Conservation (phyloP, 2,329 filamentous ascomycete genomes). For the Aspergillus chevalieri region DNA sequence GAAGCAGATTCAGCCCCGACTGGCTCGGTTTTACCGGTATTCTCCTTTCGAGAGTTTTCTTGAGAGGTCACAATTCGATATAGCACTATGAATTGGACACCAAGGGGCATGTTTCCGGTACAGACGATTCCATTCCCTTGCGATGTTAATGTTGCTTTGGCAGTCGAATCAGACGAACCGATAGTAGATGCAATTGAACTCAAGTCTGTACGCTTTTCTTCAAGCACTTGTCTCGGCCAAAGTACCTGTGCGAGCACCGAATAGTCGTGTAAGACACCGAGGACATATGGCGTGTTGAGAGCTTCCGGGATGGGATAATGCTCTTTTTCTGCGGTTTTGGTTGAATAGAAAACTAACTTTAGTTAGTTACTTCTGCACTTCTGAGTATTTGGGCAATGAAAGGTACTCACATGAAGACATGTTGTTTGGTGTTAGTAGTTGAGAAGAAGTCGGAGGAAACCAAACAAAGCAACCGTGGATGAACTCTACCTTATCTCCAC, state of each 20-base stretch:
- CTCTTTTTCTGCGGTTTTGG: not conserved
- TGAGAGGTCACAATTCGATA: not conserved
- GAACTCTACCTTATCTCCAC: no score
- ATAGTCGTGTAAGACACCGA: not conserved
- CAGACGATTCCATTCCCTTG: not conserved
- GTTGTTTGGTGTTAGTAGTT: no score
- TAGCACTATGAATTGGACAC: not conserved
- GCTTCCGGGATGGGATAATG: not conserved
- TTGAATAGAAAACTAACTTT: not conserved
- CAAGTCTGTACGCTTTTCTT: not conserved
- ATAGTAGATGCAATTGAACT: not conserved
- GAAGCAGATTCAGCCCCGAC: no score
- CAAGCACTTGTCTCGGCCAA: not conserved
- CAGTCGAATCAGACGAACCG: not conserved
- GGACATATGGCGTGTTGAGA: not conserved
- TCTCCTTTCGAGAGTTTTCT: not conserved
- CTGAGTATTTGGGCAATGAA: no score
- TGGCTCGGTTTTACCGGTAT: not conserved
- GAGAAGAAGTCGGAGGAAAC: no score
- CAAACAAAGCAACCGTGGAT: no score
- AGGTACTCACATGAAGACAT: no score
- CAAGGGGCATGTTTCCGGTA: not conserved
- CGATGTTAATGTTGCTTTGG: not conserved
- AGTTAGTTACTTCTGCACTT: not conserved
- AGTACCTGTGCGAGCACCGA: not conserved